A percentile compares a stretch with the other conserved stretches of the same genome.
Evolutionary conservation across 371 early-diverging fungal genomes (phyloP).

Genomic region (Polyrhizophydium stewartii): DNA sequence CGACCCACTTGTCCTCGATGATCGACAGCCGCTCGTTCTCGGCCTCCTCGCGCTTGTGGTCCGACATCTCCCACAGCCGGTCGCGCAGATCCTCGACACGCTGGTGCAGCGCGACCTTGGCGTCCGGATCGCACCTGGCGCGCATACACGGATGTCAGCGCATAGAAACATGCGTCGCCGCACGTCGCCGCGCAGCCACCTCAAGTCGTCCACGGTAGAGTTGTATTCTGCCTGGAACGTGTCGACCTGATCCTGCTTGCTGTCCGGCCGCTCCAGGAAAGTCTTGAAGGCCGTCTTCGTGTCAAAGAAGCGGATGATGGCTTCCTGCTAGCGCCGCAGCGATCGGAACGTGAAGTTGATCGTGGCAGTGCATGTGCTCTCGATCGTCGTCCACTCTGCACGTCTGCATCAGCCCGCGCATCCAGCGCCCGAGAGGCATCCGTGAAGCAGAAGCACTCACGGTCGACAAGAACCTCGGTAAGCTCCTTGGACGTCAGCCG

Average conservation of each 20-base stretch:
- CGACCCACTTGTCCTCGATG: conserved; percentile 51
- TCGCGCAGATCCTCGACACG: conserved; percentile 53
- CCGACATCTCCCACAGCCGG: conserved; percentile 50
- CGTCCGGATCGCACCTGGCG: conserved; percentile 42
- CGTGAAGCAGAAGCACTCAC: conserved; percentile 18
- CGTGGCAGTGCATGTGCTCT: conserved; percentile 44
- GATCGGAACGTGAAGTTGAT: conserved; percentile 48
- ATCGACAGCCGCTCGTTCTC: conserved; percentile 42
- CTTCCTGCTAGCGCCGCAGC: conserved; percentile 41
- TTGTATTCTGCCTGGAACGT: conserved; percentile 49
- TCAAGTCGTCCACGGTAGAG: conserved; percentile 47
- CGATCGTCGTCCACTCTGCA: conserved; percentile 52
- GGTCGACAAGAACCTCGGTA: conserved; percentile 43
- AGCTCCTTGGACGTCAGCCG: conserved; percentile 39
- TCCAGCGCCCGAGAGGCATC: too few species aligned
- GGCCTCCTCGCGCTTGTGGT: conserved; percentile 50
- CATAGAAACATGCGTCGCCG: too few species aligned
- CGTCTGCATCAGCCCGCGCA: too few species aligned
- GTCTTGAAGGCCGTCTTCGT: conserved; percentile 39
- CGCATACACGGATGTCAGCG: too few species aligned
- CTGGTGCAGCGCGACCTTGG: conserved; percentile 54
- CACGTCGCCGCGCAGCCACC: conserved; percentile 31
- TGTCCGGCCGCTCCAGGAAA: conserved; percentile 46
- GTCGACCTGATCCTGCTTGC: conserved; percentile 44
- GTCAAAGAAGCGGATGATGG: conserved; percentile 33